Conservation (phyloP, 129 eudicot genomes). For the Flaveria trinervia region DNA sequence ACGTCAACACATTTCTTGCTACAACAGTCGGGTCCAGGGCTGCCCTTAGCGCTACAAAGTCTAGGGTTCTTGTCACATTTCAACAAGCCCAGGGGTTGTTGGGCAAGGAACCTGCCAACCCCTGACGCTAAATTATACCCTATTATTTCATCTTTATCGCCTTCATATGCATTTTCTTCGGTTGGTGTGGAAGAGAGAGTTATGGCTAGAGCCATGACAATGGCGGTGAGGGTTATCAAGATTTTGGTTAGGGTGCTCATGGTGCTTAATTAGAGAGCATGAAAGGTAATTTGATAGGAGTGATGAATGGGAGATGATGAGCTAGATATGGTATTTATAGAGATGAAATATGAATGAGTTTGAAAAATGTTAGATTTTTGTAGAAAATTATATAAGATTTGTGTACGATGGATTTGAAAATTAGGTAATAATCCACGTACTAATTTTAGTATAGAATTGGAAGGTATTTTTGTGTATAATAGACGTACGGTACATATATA, state of each 20-base stretch:
- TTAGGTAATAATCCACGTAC: conserved; percentile 22
- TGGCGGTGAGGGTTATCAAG: conserved; percentile 19
- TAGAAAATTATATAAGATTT: background rate
- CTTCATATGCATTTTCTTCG: background rate
- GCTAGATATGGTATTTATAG: conserved; percentile 24
- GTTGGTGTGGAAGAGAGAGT: conserved; percentile 25
- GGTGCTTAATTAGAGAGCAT: conserved; percentile 3
- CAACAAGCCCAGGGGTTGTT: conserved; percentile 21
- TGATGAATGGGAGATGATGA: background rate
- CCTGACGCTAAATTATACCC: background rate
- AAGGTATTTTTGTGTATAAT: conserved; percentile 19
- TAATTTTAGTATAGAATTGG: conserved; percentile 2
- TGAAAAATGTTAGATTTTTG: conserved; percentile 21
- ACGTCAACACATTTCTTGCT: conserved; percentile 52
- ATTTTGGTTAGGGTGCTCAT: conserved; percentile 28
- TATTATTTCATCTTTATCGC: conserved; percentile 1
- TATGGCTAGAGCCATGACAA: conserved; percentile 23
- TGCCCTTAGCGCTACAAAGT: conserved; percentile 41
- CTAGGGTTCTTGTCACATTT: conserved; percentile 51
- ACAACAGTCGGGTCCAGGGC: conserved; percentile 53
- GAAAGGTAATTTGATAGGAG: background rate
- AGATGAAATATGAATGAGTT: conserved; percentile 21
- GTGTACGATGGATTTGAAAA: background rate
- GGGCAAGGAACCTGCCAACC: conserved; percentile 23
- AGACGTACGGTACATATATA: conserved; percentile 6